Base-by-base conservation (phyloP, 371 early-diverging fungal genomes). In the Mortierella sp. region DNA sequence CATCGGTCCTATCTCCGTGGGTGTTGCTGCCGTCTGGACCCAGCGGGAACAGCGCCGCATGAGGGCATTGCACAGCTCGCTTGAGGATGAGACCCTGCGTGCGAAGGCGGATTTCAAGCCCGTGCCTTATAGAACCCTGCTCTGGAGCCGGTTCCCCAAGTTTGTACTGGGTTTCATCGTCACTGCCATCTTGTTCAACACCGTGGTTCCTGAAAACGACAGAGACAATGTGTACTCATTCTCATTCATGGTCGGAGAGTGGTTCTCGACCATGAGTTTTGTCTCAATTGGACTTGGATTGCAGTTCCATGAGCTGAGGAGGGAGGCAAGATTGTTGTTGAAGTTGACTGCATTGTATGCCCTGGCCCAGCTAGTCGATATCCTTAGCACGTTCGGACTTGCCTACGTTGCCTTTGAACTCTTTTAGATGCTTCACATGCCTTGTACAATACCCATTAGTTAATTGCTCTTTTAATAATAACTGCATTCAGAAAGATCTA, bases 121-220 rank as follows among this genome's bases (percentile, higher is more conserved):
- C 12, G 49, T 75, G 3, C 69, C 76, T 0, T 75, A 75, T 37
- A 60, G 73, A 12, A 70, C 84, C 0, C 28, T 86, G 42, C 59
- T 86, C 7, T 88, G 87, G 87, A 80, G 81, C 23, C 81, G 89
- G 6, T 88, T 88, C 60, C 89, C 89, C 4, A 88, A 88, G 46
- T 88, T 88, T 59, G 87, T 88, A 0, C 68, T 88, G 43, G 89
- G 89, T 0, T 88, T 88, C 46, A 79, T 88, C 44, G 58, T 83
- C 24, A 88, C 88, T 0, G 88, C 88, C 0, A 63, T 86, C 2
- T 54, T 88, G 14, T 88, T 88, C 65, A 88, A 88, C 41, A 88
- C 88, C 0, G 83, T 81, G 2, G 76, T 88, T 1, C 64, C 80
- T 2, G 69, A 75, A 6, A 28, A 76, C 3, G 80, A 83, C 24